Percentiles rank a stretch among this genome's conserved stretches.
Evolutionary conservation across 192 early-diverging fungal genomes (phyloP).

Genomic region (Chytriomyces sp.): DNA sequence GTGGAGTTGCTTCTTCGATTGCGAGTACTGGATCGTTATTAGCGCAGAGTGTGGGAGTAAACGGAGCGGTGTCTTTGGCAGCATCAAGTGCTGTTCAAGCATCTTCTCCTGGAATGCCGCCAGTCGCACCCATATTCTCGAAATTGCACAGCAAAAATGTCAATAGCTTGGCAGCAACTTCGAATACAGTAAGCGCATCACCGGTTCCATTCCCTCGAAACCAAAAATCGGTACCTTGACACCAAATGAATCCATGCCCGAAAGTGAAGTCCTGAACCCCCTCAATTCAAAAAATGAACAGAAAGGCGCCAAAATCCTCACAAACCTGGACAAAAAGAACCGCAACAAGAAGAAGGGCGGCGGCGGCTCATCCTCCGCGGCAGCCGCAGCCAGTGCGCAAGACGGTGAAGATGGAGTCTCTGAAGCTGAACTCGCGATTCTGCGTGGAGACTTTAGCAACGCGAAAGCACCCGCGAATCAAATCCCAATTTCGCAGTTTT

Average conservation of each 20-base stretch:
- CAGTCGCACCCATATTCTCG: background rate
- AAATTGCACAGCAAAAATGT: background rate
- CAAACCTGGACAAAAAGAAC: constrained; percentile 22
- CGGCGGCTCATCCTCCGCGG: background rate
- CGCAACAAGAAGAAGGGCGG: constrained; percentile 30
- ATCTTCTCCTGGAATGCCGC: background rate
- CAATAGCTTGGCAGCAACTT: no score
- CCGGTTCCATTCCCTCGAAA: no score
- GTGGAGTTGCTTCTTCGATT: background rate
- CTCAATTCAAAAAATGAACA: no score
- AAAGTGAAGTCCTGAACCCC: no score
- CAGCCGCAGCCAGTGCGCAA: background rate
- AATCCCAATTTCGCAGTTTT: constrained; percentile 84
- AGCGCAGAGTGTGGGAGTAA: background rate
- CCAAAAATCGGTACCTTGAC: no score
- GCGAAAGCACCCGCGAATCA: constrained; percentile 66
- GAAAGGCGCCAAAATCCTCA: constrained; percentile 30
- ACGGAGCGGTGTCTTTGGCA: background rate
- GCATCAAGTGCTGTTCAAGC: background rate
- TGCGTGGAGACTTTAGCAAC: constrained; percentile 56
- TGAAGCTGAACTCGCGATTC: constrained; percentile 30
- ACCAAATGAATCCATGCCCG: no score
- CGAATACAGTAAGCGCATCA: no score
- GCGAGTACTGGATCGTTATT: background rate
- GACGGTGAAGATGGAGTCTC: constrained; percentile 12